Evolutionary conservation across 164 flowering plant genomes (phyloP), one percentile per base, ranked within the genome.

Genomic region (Macadamia tetraphylla): DNA sequence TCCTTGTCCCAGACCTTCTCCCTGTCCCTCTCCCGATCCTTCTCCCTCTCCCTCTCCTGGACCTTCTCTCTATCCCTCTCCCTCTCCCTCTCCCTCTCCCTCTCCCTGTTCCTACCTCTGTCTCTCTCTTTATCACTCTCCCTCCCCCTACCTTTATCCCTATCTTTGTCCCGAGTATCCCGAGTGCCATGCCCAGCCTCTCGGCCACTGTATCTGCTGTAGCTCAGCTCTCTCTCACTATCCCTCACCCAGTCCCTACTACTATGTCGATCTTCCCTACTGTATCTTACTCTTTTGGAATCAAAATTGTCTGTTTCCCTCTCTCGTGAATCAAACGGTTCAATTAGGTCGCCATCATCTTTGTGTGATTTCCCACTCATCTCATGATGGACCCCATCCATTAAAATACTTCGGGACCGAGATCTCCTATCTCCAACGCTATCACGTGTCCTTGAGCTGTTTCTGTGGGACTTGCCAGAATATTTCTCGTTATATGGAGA

Each of bases 371-470:
- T 60, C 48, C 64, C 43, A 58, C 71, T 77, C 48, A 29, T 0
- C 14, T 74, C 83, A 53, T 51, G 63, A 70, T 61, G 46, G 12
- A 71, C 62, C 29, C 71, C 72, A 42, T 82, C 89, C 57, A 75
- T 77, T 1, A 66, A 4, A 68, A 73, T 40, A 68, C 85, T 85
- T 49, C 35, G 80, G 12, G 88, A 83, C 9, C 73, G 81, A 64
- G 88, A 83, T 65, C 84, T 60, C 60, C 57, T 83, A 29, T 75
- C 80, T 74, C 3, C 44, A 71, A 70, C 30, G 76, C 40, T 35
- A 70, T 85, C 88, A 77, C 23, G 74, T 53, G 92, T 84, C 69
- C 74, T 72, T n/a, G 87, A 83, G 67, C 82, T 73, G 66, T 73
- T 72, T 76, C 81, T 77, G 65, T 42, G 69, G 51, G 62, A 64